A percentile compares a stretch with the other conserved stretches of the same genome.
Evolutionary conservation across 805 yeast species (phyloP).

Genomic region (Ogataea parapolymorpha): DNA sequence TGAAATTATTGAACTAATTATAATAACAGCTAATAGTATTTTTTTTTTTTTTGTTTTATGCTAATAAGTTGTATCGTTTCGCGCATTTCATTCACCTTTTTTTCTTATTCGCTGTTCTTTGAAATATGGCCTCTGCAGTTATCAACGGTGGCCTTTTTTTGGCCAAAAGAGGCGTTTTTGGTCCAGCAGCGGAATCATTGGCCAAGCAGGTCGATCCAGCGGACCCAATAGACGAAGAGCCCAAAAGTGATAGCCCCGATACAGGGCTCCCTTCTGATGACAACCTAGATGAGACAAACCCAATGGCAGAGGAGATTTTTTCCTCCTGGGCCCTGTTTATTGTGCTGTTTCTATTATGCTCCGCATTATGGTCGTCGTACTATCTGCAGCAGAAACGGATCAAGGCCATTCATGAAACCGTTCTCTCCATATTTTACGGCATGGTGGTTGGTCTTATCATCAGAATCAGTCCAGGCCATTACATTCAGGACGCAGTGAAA

Average conservation of each 20-base stretch:
- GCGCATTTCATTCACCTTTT: not conserved
- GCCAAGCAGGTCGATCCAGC: conserved; percentile 15
- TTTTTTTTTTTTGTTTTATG: not conserved
- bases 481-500: conserved; percentile 94
- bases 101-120: conserved; percentile 11
- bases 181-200: conserved; percentile 18
- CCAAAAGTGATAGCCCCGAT: conserved; percentile 37
- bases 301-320: conserved; percentile 91
- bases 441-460: conserved; percentile 93
- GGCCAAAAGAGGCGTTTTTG: conserved; percentile 26
- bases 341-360: conserved; percentile 69
- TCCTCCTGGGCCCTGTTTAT: conserved; percentile 97
- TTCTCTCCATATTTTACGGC: conserved; percentile 91
- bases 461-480: conserved; percentile 91
- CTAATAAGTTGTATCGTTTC: not conserved
- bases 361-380: conserved; percentile 94
- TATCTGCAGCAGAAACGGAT: conserved; percentile 87
- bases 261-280: conserved; percentile 48
- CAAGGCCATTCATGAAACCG: conserved; percentile 97
- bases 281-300: conserved; percentile 61
- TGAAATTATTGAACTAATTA: not conserved
- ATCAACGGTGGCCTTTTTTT: conserved; percentile 19
- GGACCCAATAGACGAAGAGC: conserved; percentile 37
- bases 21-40: conserved; percentile 8
- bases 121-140: conserved; percentile 20